Evolutionary conservation across 768 basidiomycete genomes (phyloP).

Genomic region (Tylopilus cervinicoccineus): DNA sequence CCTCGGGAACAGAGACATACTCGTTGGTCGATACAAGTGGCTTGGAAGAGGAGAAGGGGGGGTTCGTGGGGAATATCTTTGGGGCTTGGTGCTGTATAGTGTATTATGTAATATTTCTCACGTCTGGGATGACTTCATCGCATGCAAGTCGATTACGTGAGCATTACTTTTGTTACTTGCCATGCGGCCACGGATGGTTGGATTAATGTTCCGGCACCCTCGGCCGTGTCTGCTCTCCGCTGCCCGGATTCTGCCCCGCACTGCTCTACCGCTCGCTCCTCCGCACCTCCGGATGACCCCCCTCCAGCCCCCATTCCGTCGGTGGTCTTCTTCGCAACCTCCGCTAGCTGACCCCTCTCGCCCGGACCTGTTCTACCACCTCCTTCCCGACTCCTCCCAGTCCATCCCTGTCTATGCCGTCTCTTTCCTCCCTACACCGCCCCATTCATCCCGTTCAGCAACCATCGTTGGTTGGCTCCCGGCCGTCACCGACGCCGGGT

Average conservation of each 20-base stretch:
- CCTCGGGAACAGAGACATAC: conserved; percentile 11
- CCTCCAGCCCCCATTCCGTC: background rate
- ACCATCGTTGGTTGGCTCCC: conserved; percentile 71
- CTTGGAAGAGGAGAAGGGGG: conserved; percentile 18
- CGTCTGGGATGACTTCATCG: conserved; percentile 7
- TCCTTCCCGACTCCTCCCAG: conserved; percentile 40
- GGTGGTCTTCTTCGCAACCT: conserved; percentile 16
- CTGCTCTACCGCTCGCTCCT: background rate
- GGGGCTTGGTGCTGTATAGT: conserved; percentile 37
- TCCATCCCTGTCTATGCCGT: conserved; percentile 54
- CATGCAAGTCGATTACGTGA: background rate
- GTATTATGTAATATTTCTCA: conserved; percentile 26
- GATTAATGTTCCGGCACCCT: background rate
- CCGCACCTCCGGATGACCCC: conserved; percentile 11
- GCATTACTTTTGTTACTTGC: background rate
- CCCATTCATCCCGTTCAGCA: conserved; percentile 41
- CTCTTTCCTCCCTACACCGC: conserved; percentile 53
- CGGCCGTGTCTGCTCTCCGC: background rate
- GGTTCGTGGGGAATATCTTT: conserved; percentile 17
- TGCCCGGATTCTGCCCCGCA: conserved; percentile 1
- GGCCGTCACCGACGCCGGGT: conserved; percentile 33
- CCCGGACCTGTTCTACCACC: conserved; percentile 69
- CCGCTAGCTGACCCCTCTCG: conserved; percentile 51
- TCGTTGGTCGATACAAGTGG: conserved; percentile 30
- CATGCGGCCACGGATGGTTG: conserved; percentile 12